Base-by-base conservation (phyloP, 345 rosid genomes). In the Hirschfeldia incana region DNA sequence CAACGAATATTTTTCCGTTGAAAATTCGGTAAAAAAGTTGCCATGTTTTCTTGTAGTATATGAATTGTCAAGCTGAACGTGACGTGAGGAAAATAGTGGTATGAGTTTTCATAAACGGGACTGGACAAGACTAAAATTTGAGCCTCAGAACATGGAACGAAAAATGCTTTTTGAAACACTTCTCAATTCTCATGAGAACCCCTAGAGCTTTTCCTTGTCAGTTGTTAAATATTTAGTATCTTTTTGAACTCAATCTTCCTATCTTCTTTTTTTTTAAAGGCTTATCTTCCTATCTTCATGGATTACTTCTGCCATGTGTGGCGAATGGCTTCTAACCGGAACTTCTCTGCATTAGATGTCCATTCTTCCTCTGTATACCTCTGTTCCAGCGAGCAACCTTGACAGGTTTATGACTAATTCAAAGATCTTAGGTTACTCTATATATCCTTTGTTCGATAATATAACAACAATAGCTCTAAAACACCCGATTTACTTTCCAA, bases 321-420 rank as follows among this genome's bases (percentile, higher is more conserved):
- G 65, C 59, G n/a, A 49, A 21, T 74, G 73, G 65, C 59, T 77
- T 44, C 59, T 33, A 7, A 72, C 60, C 72, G n/a, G 13, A 44
- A 21, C 33, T 57, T 65, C 28, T 70, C 68, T 65, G 79, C 32
- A 16, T 17, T 75, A 92, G 97, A 94, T 82, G 84, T 91, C 62
- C 94, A 92, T 85, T 94, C 92, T 62, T 80, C 84, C 74, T 85
- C 97, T 2, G 76, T 94, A 21, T 21, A 92, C 90, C 37, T 87
- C 92, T 69, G 8, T 89, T 70, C 83, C 93, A 61, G 76, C 73
- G 0, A 78, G 55, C 74, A 89, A 92, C 76, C 83, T 92, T 64
- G 84, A 82, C 66, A 88, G 82, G 72, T 57, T 39, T 75, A 72
- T 17, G 87, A 85, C 32, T 86, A 92, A 79, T 94, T 89, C 78